phyloP scores from a whole-genome alignment of 495 filamentous ascomycete genomes.

The Xylaria nigripes region DNA sequence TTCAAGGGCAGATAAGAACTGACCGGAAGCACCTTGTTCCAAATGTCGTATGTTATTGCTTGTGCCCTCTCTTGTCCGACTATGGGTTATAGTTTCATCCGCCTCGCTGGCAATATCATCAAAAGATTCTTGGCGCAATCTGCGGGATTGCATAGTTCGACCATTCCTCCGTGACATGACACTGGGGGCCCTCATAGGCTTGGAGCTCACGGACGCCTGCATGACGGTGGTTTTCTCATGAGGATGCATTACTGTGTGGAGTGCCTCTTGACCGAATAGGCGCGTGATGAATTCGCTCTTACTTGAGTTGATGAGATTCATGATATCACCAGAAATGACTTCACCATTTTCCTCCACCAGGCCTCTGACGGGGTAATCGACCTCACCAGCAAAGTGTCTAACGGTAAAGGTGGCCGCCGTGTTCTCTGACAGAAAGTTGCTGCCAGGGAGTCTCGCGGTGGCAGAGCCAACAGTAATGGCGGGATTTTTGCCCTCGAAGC shows the following conservation, averaged over 20 bases:
- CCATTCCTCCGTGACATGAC: slow-evolving; percentile 66
- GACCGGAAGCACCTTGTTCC: slow-evolving; percentile 80
- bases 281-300: slow-evolving; percentile 81
- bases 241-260: slow-evolving; percentile 84
- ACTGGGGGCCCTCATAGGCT: slow-evolving; percentile 83
- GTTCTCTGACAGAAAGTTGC: slow-evolving; percentile 75
- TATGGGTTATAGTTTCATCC: slow-evolving; percentile 16
- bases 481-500: slow-evolving; percentile 89
- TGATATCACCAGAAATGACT: slow-evolving; percentile 86
- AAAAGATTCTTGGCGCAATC: slow-evolving; percentile 44
- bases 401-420: slow-evolving; percentile 73
- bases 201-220: slow-evolving; percentile 93
- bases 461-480: slow-evolving; percentile 69
- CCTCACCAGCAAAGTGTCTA: slow-evolving; percentile 90
- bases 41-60: slow-evolving; percentile 31
- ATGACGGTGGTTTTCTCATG: slow-evolving; percentile 85
- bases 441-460: slow-evolving; percentile 61
- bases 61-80: slow-evolving; percentile 23
- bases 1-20: slow-evolving; percentile 84
- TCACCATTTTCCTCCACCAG: slow-evolving; percentile 93
- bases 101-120: slow-evolving; percentile 43
- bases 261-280: slow-evolving; percentile 85
- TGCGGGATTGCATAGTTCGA: slow-evolving; percentile 27
- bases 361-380: slow-evolving; percentile 84
- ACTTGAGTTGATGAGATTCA: slow-evolving; percentile 86